Percentiles rank a stretch among this genome's conserved stretches.
phyloP scores from a whole-genome alignment of 1,284 basidiomycete genomes.

The Hypsizygus ulmarius region DNA sequence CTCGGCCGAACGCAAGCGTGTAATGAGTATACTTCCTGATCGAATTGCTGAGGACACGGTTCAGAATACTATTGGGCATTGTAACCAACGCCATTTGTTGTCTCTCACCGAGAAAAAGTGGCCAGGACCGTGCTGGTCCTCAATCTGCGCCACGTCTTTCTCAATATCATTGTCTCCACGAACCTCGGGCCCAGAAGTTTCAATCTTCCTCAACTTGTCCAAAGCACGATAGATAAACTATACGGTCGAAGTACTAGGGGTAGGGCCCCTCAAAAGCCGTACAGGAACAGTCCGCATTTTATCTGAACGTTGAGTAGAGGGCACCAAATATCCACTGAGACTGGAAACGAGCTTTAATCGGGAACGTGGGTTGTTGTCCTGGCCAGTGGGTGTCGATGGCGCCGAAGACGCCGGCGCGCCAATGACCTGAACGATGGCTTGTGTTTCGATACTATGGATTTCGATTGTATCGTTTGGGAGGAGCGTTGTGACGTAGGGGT shows the following conservation, averaged over 20 bases:
- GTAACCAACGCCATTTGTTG: no score
- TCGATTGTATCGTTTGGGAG: constrained; percentile 77
- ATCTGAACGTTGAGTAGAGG: constrained; percentile 54
- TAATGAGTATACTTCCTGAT: no score
- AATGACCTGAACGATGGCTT: constrained; percentile 72
- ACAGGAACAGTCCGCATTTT: constrained; percentile 50
- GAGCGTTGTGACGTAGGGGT: constrained; percentile 76
- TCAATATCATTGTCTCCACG: no score
- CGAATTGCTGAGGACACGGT: no score
- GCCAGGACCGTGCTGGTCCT: no score
- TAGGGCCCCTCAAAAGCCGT: constrained; percentile 23
- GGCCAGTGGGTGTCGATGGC: constrained; percentile 24
- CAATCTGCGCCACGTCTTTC: no score
- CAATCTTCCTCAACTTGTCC: no score
- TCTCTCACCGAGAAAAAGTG: no score
- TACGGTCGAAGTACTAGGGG: neutral
- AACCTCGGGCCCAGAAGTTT: no score
- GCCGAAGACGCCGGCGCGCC: constrained; percentile 40
- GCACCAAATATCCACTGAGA: constrained; percentile 56
- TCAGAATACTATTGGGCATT: no score
- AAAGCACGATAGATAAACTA: constrained; percentile 1
- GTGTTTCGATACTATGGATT: constrained; percentile 78
- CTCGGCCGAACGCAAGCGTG: no score
- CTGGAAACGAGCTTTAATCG: constrained; percentile 45
- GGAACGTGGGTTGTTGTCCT: constrained; percentile 19